phyloP scores from a whole-genome alignment of 2,329 filamentous ascomycete genomes.

The Trichocomaceae sp. region DNA sequence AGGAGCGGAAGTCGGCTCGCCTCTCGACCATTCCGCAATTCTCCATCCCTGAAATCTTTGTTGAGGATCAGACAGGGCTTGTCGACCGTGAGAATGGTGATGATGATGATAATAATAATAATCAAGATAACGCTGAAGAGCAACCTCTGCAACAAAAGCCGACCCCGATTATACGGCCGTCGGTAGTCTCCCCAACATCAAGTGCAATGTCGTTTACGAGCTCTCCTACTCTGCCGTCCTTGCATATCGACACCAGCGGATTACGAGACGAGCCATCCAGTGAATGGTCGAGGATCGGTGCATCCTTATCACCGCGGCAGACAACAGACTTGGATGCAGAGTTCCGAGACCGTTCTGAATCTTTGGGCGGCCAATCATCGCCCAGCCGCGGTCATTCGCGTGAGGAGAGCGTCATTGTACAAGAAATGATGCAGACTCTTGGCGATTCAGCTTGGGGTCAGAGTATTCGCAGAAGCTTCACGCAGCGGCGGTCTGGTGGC shows the following conservation, averaged over 20 bases:
- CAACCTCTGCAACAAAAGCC: constrained; percentile 23
- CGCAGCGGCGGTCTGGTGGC: constrained; percentile 46
- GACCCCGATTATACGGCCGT: constrained; percentile 15
- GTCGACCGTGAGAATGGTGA: constrained; percentile 14
- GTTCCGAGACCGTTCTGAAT: background rate
- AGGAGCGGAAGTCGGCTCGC: constrained; percentile 65
- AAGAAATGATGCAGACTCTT: constrained; percentile 75
- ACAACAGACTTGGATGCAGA: background rate
- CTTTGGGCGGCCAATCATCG: constrained; percentile 14
- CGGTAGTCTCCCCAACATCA: constrained; percentile 4
- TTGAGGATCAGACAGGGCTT: constrained; percentile 64
- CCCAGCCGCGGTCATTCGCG: constrained; percentile 44
- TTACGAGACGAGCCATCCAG: background rate
- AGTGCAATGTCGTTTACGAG: constrained; percentile 1
- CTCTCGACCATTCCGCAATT: constrained; percentile 74
- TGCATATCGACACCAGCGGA: constrained; percentile 13
- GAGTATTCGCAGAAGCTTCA: constrained; percentile 83
- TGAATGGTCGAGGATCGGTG: constrained; percentile 12
- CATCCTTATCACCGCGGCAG: constrained; percentile 11
- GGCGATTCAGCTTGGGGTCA: constrained; percentile 90
- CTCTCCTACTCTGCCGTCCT: constrained; percentile 12
- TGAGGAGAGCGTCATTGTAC: constrained; percentile 63
- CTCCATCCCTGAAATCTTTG: constrained; percentile 80
- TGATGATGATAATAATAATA: background rate
- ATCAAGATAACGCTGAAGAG: background rate